Evolutionary conservation across 331 rosid genomes (phyloP), one percentile per base, ranked within the genome.

Genomic region (Telfairia occidentalis): DNA sequence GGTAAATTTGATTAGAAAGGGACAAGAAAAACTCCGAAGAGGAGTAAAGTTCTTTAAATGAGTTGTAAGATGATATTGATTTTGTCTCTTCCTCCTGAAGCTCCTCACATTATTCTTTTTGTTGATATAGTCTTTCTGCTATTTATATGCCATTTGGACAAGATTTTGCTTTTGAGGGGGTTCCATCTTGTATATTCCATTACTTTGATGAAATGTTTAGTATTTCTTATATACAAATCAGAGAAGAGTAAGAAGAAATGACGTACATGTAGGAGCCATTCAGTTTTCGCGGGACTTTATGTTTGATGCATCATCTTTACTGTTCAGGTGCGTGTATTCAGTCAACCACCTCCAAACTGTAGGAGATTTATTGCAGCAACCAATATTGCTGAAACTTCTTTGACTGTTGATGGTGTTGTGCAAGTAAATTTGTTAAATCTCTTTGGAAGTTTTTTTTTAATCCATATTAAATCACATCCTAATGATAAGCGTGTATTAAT

Each of bases 341-440:
- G 86, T 81, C 92, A 90, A 61, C 89, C 96, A 24, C 98, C 97
- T 82, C 92, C 84, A 57, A 85, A 90, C 81, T 95, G 98, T 84
- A 85, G 98, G 84, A 85, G 98, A 75, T 88, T 95, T 78, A 95
- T 95, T 83, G 98, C 90, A 75, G 90, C 98, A 60, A 91, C 97
- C 76, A 95, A 95, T 80, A 95, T 95, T 80, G 97, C 98, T 75
- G 98, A 91, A 89, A 95, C 98, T 79, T 94, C 97, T 61, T 85
- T 95, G 93, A 95, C 98, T 40, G 98, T 95, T 71, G 98, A 95
- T 74, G 98, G 98, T 77, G 98, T 95, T 29, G 96, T 91, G 98
- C 91, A 90, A 90, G 97, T 81, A 49, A 76, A 48, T 72, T 76
- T 71, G 55, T 34, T 43, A 73, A 72, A 54, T 67, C 79, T 60